These are phyloP conservation scores for Solanum rostratum DNA, from an alignment of 257 asterid genomes.

Conservation along the genomic window DNA sequence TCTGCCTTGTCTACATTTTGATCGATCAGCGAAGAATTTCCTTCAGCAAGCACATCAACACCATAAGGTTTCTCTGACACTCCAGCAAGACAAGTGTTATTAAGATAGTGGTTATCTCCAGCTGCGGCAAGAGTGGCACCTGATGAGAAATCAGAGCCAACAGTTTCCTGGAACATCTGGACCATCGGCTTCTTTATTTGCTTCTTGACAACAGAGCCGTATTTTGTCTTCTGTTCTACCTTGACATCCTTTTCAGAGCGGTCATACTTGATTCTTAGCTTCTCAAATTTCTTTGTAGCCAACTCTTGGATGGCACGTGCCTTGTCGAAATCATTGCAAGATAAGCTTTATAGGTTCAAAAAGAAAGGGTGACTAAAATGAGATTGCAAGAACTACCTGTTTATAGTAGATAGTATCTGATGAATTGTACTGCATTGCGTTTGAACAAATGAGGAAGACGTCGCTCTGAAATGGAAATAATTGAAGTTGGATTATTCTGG, in stretches of 20 bases:
- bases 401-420: slow-evolving; percentile 80
- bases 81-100: slow-evolving; percentile 30
- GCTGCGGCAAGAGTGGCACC: slow-evolving; percentile 69
- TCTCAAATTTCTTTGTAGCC: slow-evolving; percentile 69
- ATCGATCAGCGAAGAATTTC: slow-evolving; percentile 38
- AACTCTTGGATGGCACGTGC: slow-evolving; percentile 86
- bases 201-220: slow-evolving; percentile 41
- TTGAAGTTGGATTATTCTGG: not conserved
- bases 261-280: slow-evolving; percentile 36
- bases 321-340: slow-evolving; percentile 24
- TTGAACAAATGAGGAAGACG: slow-evolving; percentile 75
- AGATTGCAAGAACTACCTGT: slow-evolving; percentile 41
- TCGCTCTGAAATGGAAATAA: slow-evolving; percentile 55
- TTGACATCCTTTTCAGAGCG: slow-evolving; percentile 47
- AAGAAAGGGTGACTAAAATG: not conserved
- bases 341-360: not conserved
- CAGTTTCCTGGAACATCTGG: slow-evolving; percentile 52
- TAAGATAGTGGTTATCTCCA: slow-evolving; percentile 38
- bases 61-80: slow-evolving; percentile 41
- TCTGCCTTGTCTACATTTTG: slow-evolving; percentile 61
- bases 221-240: slow-evolving; percentile 45
- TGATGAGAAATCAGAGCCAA: slow-evolving; percentile 83
- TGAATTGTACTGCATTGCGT: slow-evolving; percentile 93
- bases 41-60: slow-evolving; percentile 49
- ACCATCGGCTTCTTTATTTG: slow-evolving; percentile 38